A percentile compares a stretch with the other conserved stretches of the same genome.
Conservation (phyloP, 192 early-diverging fungal genomes). For the Lobosporangium transversale region DNA sequence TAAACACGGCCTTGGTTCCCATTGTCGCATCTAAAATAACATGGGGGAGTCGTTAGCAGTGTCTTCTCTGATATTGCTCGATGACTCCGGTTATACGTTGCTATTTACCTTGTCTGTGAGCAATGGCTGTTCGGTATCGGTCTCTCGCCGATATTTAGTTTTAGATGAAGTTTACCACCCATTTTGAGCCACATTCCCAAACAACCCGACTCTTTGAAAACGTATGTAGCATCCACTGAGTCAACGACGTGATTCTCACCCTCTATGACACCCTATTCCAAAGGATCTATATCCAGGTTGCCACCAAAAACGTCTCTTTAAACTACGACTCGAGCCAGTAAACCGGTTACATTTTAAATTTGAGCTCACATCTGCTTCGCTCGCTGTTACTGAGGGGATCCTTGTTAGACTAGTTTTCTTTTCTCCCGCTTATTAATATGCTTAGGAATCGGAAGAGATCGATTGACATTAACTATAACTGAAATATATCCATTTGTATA, state of each 20-base stretch:
- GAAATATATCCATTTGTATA: not conserved
- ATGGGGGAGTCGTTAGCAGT: no score
- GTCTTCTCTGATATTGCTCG: no score
- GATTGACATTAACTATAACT: not conserved
- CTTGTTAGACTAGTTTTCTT: constrained; percentile 85
- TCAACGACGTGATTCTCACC: constrained; percentile 77
- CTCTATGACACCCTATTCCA: constrained; percentile 78
- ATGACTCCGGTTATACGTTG: no score
- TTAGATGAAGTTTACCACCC: constrained; percentile 84
- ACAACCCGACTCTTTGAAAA: constrained; percentile 78
- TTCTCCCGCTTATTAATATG: constrained; percentile 88
- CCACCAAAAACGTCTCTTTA: constrained; percentile 63
- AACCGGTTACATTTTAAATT: constrained; percentile 68
- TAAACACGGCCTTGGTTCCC: no score
- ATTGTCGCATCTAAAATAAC: no score
- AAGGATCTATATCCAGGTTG: constrained; percentile 63
- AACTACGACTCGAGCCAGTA: constrained; percentile 66
- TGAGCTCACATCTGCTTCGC: constrained; percentile 80
- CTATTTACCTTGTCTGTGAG: no score
- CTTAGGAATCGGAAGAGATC: not conserved
- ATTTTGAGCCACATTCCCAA: constrained; percentile 80
- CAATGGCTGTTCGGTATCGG: constrained; percentile 91
- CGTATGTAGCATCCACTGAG: constrained; percentile 48
- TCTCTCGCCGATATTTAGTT: constrained; percentile 87
- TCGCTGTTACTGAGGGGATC: constrained; percentile 84